phyloP scores from a whole-genome alignment of 768 basidiomycete genomes.

The Coprinopsis marcescibilis region DNA sequence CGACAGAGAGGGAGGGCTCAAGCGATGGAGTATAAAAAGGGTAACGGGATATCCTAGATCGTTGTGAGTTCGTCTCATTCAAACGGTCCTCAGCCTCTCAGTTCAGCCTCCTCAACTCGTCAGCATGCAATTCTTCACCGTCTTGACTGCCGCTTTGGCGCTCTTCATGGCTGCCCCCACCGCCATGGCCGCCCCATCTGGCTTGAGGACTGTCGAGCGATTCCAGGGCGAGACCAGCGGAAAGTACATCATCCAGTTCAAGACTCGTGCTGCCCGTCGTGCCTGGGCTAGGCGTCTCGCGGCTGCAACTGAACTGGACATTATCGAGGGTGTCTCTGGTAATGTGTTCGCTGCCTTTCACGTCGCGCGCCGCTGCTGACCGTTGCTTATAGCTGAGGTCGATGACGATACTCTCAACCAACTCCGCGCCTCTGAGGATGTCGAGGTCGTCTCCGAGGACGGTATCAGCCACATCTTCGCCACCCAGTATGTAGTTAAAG shows the following conservation, averaged over 20 bases:
- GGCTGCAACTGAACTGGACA: conserved; percentile 18
- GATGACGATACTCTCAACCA: conserved; percentile 18
- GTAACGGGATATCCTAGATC: background rate
- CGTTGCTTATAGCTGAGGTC: conserved; percentile 12
- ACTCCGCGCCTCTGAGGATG: conserved; percentile 21
- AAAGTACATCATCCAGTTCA: conserved; percentile 26
- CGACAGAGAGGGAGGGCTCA: background rate
- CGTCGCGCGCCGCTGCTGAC: background rate
- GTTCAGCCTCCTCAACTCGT: background rate
- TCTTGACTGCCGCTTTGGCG: conserved; percentile 3
- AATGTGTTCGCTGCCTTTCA: background rate
- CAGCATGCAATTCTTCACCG: conserved; percentile 8
- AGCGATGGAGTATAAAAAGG: background rate
- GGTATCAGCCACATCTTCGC: conserved; percentile 21
- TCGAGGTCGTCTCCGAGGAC: conserved; percentile 26
- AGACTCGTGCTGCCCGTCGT: conserved; percentile 17
- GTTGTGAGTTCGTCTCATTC: background rate
- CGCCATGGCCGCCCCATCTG: conserved; percentile 15
- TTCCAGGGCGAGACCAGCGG: conserved; percentile 22
- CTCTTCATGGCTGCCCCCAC: conserved; percentile 10
- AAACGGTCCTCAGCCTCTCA: background rate
- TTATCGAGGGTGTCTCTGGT: conserved; percentile 30
- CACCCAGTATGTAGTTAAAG: conserved; percentile 15
- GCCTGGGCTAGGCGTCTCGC: background rate
- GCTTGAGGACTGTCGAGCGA: conserved; percentile 18